phyloP scores from a whole-genome alignment of 495 filamentous ascomycete species.

The Articulospora tetracladia region DNA sequence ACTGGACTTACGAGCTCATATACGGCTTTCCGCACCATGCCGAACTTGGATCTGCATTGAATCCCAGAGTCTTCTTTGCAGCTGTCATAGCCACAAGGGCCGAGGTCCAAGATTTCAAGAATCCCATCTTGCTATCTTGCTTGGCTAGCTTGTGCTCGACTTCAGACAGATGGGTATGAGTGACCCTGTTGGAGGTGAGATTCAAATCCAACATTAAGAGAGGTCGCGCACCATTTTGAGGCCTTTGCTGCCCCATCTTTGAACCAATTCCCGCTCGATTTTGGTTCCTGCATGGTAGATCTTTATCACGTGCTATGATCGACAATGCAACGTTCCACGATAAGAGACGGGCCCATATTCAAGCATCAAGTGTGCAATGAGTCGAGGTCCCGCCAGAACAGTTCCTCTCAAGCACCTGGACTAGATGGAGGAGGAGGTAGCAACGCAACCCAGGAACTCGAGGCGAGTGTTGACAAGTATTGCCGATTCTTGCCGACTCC shows the following conservation, averaged over 20 bases:
- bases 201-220: not conserved
- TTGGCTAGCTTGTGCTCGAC: not conserved
- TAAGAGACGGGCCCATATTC: not conserved
- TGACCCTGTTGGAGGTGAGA: not conserved
- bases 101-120: not conserved
- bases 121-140: not conserved
- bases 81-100: not conserved
- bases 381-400: too few species aligned
- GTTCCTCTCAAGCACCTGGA: too few species aligned
- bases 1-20: conserved; percentile 14
- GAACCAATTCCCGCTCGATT: not conserved
- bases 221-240: not conserved
- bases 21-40: conserved; percentile 26
- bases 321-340: not conserved
- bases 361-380: not conserved
- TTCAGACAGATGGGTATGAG: not conserved
- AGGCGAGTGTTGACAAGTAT: too few species aligned
- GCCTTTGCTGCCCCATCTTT: not conserved
- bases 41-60: conserved; percentile 13
- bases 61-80: conserved; percentile 1
- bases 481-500: too few species aligned
- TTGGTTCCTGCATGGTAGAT: not conserved
- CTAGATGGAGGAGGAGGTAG: too few species aligned
- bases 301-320: not conserved
- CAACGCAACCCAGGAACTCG: too few species aligned